These are phyloP conservation scores for Penicillium coprophilum DNA, from an alignment of 495 filamentous ascomycete species.

Conservation along the genomic window DNA sequence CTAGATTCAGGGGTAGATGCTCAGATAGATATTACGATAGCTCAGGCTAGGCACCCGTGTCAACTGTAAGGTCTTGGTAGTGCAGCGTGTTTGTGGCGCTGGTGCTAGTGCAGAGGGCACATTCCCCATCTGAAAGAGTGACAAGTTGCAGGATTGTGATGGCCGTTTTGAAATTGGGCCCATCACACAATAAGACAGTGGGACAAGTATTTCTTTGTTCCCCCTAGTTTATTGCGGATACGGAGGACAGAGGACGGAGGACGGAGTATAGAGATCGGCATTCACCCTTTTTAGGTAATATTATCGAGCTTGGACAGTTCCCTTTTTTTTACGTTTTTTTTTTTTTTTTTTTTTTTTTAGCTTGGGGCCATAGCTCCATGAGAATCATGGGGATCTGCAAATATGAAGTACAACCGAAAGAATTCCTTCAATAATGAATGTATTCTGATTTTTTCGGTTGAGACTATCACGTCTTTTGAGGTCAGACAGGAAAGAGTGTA, in stretches of 20 bases:
- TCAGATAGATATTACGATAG: not conserved
- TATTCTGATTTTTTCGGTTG: not conserved
- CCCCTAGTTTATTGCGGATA: not conserved
- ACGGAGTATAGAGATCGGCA: not conserved
- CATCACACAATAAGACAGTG: not conserved
- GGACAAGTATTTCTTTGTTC: not conserved
- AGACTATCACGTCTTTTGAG: too few relatives aligned
- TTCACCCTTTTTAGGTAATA: not conserved
- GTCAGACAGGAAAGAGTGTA: not conserved
- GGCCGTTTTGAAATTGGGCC: conserved; percentile 3
- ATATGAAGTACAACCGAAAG: too few relatives aligned
- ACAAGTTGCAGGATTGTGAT: conserved; percentile 5
- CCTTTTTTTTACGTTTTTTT: not conserved
- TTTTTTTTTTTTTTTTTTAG: not conserved
- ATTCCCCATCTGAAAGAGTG: not conserved
- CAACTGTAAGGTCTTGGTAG: not conserved
- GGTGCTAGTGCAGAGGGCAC: not conserved
- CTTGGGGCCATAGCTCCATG: not conserved
- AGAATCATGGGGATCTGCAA: conserved; percentile 5
- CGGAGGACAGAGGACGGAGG: not conserved
- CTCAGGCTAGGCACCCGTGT: not conserved
- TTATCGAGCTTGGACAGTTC: not conserved
- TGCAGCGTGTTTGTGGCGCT: not conserved
- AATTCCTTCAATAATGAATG: too few relatives aligned
- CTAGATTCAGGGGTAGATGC: conserved; percentile 3